Conservation (phyloP, 805 yeast genomes). For the Ogataea angusta region DNA sequence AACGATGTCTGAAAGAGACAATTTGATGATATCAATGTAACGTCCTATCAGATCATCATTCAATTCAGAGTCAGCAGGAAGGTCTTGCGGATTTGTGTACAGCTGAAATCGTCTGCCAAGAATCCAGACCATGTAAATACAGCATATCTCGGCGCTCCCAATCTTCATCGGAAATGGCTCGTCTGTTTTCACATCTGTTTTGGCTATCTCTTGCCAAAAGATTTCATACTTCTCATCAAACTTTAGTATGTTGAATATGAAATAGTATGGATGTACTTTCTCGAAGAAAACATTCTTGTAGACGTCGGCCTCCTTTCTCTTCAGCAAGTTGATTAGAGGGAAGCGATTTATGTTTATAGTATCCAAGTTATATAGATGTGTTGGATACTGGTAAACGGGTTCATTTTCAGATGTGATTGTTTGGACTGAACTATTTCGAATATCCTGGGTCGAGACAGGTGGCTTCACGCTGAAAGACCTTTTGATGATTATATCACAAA, state of each 20-base stretch:
- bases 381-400: slow-evolving; percentile 34
- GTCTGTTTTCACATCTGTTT: slow-evolving; percentile 7
- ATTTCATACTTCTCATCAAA: slow-evolving; percentile 35
- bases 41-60: slow-evolving; percentile 30
- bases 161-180: slow-evolving; percentile 20
- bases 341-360: slow-evolving; percentile 33
- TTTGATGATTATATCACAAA: slow-evolving; percentile 42
- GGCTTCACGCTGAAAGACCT: slow-evolving; percentile 35
- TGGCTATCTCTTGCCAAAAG: slow-evolving; percentile 38
- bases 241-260: slow-evolving; percentile 36
- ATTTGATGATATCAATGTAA: slow-evolving; percentile 40
- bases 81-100: slow-evolving; percentile 25
- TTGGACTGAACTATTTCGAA: slow-evolving; percentile 33
- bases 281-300: slow-evolving; percentile 39
- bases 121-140: slow-evolving; percentile 47
- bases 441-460: slow-evolving; percentile 34
- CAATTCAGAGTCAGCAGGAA: slow-evolving; percentile 22
- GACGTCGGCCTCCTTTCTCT: slow-evolving; percentile 35
- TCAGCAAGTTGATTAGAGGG: slow-evolving; percentile 37
- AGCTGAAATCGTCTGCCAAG: slow-evolving; percentile 35
- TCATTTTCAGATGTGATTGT: slow-evolving; percentile 35
- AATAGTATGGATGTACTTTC: slow-evolving; percentile 43
- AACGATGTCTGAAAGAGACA: slow-evolving; percentile 42
- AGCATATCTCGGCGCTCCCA: slow-evolving; percentile 38
- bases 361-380: slow-evolving; percentile 32